Evolutionary conservation across 768 basidiomycete species (phyloP).

Genomic region (Naganishia kalamii): DNA sequence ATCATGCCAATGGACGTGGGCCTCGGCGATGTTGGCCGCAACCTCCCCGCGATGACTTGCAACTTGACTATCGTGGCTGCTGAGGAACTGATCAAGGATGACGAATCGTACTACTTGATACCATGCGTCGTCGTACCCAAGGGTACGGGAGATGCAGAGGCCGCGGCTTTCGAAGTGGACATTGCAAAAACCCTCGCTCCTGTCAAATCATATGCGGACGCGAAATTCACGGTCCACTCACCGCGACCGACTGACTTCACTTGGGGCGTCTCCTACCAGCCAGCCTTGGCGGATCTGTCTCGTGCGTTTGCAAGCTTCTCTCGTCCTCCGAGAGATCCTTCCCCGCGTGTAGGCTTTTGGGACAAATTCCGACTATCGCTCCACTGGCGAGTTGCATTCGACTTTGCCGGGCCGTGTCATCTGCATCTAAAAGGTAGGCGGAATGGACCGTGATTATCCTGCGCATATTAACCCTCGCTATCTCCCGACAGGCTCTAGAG

Average conservation of each 20-base stretch:
- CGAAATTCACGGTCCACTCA: conserved; percentile 62
- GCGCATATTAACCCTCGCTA: conserved; percentile 1
- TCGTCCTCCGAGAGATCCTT: conserved; percentile 69
- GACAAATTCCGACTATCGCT: conserved; percentile 72
- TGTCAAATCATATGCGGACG: conserved; percentile 82
- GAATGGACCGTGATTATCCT: not conserved
- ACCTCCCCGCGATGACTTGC: conserved; percentile 40
- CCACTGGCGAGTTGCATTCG: conserved; percentile 69
- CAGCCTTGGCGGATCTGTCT: conserved; percentile 80
- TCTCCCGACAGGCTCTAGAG: conserved; percentile 60
- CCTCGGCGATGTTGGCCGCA: conserved; percentile 20
- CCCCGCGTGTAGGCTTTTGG: conserved; percentile 85
- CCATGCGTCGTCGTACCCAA: conserved; percentile 60
- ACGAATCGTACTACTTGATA: conserved; percentile 63
- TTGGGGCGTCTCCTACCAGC: conserved; percentile 83
- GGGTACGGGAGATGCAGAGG: conserved; percentile 54
- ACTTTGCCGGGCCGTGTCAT: conserved; percentile 62
- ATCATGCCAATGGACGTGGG: conserved; percentile 52
- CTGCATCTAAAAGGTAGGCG: conserved; percentile 75
- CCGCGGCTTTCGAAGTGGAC: conserved; percentile 55
- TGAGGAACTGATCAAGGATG: conserved; percentile 69
- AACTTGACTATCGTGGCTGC: conserved; percentile 66
- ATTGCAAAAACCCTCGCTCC: conserved; percentile 93
- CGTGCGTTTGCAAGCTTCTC: conserved; percentile 73
- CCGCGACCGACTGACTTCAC: conserved; percentile 64